These are phyloP conservation scores for Termitomyces sp. DNA, from an alignment of 1,284 basidiomycete genomes.

Conservation along the genomic window DNA sequence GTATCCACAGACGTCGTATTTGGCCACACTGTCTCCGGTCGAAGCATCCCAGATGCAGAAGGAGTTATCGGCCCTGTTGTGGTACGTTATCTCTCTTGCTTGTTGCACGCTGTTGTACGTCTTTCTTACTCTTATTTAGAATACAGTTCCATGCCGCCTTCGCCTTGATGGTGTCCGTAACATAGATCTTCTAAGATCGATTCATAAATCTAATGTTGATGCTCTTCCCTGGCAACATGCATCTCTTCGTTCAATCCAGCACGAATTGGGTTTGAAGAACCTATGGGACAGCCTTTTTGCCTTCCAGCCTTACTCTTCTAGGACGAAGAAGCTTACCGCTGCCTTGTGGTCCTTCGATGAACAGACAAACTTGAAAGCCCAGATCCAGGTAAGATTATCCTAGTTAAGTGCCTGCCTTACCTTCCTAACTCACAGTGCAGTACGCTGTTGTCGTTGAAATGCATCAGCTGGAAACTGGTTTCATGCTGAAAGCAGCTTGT, in stretches of 20 bases:
- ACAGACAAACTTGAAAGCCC: conserved; percentile 26
- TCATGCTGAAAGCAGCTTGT: conserved; percentile 34
- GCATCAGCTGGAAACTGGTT: conserved; percentile 28
- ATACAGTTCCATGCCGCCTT: conserved; percentile 43
- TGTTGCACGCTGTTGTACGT: background rate
- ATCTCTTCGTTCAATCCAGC: conserved; percentile 41
- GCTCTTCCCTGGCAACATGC: conserved; percentile 43
- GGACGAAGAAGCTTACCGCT: conserved; percentile 8
- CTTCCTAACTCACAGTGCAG: conserved; percentile 21
- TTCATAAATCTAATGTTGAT: conserved; percentile 37
- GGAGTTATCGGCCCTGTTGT: conserved; percentile 45
- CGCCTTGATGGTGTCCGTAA: conserved; percentile 27
- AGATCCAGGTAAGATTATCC: conserved; percentile 33
- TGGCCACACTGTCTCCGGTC: conserved; percentile 45
- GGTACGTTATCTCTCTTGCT: conserved; percentile 26
- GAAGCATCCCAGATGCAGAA: conserved; percentile 37
- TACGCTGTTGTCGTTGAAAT: conserved; percentile 45
- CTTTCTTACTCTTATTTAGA: conserved; percentile 25
- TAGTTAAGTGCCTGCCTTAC: background rate
- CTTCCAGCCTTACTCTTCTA: conserved; percentile 33
- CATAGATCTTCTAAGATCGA: conserved; percentile 30
- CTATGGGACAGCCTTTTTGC: conserved; percentile 45
- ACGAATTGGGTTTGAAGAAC: conserved; percentile 25
- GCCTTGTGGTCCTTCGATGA: conserved; percentile 32
- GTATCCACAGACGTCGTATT: conserved; percentile 36